Evolutionary conservation across 2,329 filamentous ascomycete genomes (phyloP).

Genomic region (Exophiala spinifera): DNA sequence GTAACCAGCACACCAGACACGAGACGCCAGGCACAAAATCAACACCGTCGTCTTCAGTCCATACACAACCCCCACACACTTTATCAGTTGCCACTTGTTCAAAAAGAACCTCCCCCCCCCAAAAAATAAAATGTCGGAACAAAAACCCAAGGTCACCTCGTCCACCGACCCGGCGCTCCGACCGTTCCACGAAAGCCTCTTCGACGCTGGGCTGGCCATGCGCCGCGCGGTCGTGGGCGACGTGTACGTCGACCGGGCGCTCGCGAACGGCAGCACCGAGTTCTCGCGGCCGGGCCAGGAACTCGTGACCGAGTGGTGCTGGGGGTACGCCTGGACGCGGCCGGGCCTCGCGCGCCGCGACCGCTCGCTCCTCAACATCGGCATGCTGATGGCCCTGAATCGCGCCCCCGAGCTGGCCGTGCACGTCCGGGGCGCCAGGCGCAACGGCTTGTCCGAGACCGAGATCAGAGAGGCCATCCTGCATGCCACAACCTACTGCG

Average conservation of each 20-base stretch:
- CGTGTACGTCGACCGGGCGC: conserved; percentile 52
- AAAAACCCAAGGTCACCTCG: conserved; percentile 8
- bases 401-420: conserved; percentile 57
- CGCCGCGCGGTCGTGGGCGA: conserved; percentile 60
- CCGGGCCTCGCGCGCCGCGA: conserved; percentile 61
- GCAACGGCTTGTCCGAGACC: conserved; percentile 59
- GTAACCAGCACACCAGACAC: too few species aligned
- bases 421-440: conserved; percentile 60
- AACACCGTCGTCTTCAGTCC: too few species aligned
- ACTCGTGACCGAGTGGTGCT: conserved; percentile 59
- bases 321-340: conserved; percentile 60
- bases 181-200: conserved; percentile 42
- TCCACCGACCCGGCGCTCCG: conserved; percentile 20
- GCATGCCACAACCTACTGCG: conserved; percentile 40
- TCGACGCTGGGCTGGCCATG: conserved; percentile 59
- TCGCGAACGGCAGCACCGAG: conserved; percentile 27
- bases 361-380: conserved; percentile 61
- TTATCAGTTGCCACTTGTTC: too few species aligned
- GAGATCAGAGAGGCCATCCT: conserved; percentile 54
- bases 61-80: too few species aligned
- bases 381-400: conserved; percentile 63
- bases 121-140: neutral
- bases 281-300: conserved; percentile 30
- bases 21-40: too few species aligned
- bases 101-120: too few species aligned